phyloP scores from a whole-genome alignment of 2,329 filamentous ascomycete species.

The Apiospora aurea region DNA sequence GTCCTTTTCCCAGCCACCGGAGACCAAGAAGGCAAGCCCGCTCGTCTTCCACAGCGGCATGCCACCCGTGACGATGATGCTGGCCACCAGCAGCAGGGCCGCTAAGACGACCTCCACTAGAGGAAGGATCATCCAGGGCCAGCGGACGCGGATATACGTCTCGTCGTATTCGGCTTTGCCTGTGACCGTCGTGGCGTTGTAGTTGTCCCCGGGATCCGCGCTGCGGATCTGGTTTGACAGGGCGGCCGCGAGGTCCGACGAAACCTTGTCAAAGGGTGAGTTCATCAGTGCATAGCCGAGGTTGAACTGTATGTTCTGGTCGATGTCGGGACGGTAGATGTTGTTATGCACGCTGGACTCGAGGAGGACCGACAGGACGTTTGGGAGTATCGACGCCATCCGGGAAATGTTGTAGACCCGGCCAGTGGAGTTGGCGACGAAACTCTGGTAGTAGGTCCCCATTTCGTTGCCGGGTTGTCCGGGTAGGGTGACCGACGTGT shows the following conservation, averaged over 20 bases:
- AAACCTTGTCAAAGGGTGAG: not conserved
- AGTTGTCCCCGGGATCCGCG: conserved; percentile 32
- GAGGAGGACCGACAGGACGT: not conserved
- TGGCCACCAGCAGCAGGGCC: conserved; percentile 1
- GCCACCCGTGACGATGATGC: not conserved
- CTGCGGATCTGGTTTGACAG: conserved; percentile 27
- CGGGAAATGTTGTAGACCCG: not conserved
- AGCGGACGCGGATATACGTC: conserved; percentile 32
- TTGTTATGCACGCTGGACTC: not conserved
- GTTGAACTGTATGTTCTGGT: not conserved
- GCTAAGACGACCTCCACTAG: conserved; percentile 28
- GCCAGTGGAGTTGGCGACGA: not conserved
- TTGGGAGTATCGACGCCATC: not conserved
- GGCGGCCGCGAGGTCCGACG: not conserved
- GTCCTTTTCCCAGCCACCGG: not conserved
- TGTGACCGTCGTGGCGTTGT: conserved; percentile 24
- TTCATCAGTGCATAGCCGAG: not conserved
- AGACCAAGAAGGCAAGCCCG: not conserved
- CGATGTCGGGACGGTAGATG: not conserved
- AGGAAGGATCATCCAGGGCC: conserved; percentile 32
- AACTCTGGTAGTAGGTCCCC: not conserved
- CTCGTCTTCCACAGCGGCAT: conserved; percentile 1
- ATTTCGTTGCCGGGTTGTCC: not conserved
- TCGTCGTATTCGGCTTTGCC: conserved; percentile 30
- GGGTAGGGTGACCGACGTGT: not conserved